Evolutionary conservation across 1,284 basidiomycete genomes (phyloP), one percentile per base, ranked within the genome.

Genomic region (Ustilago lituana): DNA sequence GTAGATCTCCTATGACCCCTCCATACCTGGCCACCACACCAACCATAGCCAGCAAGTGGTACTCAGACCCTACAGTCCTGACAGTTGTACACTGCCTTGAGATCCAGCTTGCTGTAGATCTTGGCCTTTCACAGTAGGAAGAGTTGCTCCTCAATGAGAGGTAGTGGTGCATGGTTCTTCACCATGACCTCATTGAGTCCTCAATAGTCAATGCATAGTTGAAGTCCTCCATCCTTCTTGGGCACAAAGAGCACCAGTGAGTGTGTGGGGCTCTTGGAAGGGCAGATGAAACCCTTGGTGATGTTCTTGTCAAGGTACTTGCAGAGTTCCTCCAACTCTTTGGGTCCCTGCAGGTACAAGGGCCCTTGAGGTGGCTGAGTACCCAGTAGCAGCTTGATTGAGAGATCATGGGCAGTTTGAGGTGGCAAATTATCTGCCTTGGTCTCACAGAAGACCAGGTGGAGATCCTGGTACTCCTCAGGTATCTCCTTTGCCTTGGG

Each of bases 161-260:
- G n/a, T n/a, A n/a, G n/a, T n/a, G n/a, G n/a, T n/a, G n/a, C 82
- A 0, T 56, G 62, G 19, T 85, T 82, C 59, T 85, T 85, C 2
- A 81, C 61, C 0, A 83, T 85, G 80, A 61, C 55, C 0, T 52
- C 33, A 59, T 87, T 87, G 20, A 87, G 77, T 9, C 79, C 77
- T 0, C 83, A 70, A 67, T 85, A 87, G 58, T 87, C 84, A 1
- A 85, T 79, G 47, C 84, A 84, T 0, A 85, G 78, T 0, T 83
- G 69, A 0, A 84, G 65, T 0, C 61, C 49, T 5, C 85, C 83
- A 60, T 84, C 83, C n/a, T n/a, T n/a, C n/a, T n/a, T n/a, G n/a
- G n/a, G n/a, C n/a, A n/a, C n/a, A n/a, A n/a, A n/a, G n/a, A 87
- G 79, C 35, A 87, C 73, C 0, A 84, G 84, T 0, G 85, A 70